phyloP scores from a whole-genome alignment of 176 grass and related monocot species.

The Carex myosuroides region DNA sequence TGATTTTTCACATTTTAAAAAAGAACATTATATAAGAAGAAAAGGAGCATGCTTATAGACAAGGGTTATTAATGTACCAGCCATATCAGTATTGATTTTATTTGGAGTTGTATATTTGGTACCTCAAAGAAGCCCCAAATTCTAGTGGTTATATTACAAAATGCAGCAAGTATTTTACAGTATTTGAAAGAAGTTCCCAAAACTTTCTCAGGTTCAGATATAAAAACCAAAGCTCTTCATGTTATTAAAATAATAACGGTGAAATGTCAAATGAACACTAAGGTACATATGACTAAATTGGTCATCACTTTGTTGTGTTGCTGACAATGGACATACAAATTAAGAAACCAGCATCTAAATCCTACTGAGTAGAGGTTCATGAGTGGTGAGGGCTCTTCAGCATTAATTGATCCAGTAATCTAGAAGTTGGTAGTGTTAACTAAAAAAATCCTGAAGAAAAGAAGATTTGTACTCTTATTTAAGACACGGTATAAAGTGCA shows the following conservation, averaged over 20 bases:
- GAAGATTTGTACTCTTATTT: not conserved
- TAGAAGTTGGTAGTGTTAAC: not conserved
- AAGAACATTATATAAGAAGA: slow-evolving; percentile 22
- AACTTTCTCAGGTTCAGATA: not conserved
- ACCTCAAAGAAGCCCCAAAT: not conserved
- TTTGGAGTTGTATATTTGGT: too few relatives aligned
- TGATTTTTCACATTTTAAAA: slow-evolving; percentile 25
- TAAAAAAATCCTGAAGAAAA: not conserved
- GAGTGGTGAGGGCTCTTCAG: not conserved
- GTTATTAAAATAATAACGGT: not conserved
- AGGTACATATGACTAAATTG: not conserved
- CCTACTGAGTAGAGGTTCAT: not conserved
- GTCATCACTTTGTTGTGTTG: not conserved
- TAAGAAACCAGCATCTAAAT: slow-evolving; percentile 4
- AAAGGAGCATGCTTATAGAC: slow-evolving; percentile 17
- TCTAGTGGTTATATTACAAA: not conserved
- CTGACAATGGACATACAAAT: not conserved
- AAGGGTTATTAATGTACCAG: not conserved
- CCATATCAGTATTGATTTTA: not conserved
- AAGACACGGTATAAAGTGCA: not conserved
- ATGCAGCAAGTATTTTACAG: not conserved
- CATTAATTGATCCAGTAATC: not conserved
- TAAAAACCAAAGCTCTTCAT: not conserved
- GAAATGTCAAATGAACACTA: not conserved
- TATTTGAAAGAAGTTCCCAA: not conserved